phyloP scores from a whole-genome alignment of 495 filamentous ascomycete species.

The Niebla homalea region DNA sequence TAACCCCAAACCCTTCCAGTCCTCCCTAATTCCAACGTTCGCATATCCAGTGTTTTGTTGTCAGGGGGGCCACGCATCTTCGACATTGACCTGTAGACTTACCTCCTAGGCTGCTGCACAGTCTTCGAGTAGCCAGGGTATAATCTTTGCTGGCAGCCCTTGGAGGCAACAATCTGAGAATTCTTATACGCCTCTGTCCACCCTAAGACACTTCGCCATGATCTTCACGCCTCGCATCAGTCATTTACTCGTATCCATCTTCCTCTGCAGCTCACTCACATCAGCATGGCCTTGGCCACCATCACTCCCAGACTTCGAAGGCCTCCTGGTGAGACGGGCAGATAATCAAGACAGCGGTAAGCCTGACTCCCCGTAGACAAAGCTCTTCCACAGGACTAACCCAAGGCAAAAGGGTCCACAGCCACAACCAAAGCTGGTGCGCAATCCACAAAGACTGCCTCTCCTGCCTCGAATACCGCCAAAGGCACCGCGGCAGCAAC shows the following conservation, averaged over 20 bases:
- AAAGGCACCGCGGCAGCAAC: conserved; percentile 11
- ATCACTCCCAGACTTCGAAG: conserved; percentile 12
- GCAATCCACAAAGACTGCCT: conserved; percentile 1
- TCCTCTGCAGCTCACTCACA: conserved; percentile 34
- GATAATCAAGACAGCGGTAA: conserved; percentile 15
- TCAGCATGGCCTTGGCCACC: conserved; percentile 39
- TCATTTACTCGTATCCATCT: conserved; percentile 16
- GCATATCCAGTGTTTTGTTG: not conserved
- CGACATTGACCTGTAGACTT: not conserved
- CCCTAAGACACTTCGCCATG: conserved; percentile 1
- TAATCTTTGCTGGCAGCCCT: too few species aligned
- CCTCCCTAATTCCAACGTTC: not conserved
- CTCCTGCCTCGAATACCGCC: conserved; percentile 8
- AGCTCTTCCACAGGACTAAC: not conserved
- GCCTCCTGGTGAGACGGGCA: conserved; percentile 16
- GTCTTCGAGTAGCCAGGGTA: too few species aligned
- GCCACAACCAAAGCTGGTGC: not conserved
- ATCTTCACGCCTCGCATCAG: conserved; percentile 2
- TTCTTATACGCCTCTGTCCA: not conserved
- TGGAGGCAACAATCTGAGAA: not conserved
- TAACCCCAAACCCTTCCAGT: not conserved
- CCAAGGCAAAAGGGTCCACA: not conserved
- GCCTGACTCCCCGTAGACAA: not conserved
- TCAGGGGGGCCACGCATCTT: not conserved
- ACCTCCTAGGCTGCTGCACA: too few species aligned